phyloP scores from a whole-genome alignment of 768 basidiomycete species.

The Paxillus rubicundulus region DNA sequence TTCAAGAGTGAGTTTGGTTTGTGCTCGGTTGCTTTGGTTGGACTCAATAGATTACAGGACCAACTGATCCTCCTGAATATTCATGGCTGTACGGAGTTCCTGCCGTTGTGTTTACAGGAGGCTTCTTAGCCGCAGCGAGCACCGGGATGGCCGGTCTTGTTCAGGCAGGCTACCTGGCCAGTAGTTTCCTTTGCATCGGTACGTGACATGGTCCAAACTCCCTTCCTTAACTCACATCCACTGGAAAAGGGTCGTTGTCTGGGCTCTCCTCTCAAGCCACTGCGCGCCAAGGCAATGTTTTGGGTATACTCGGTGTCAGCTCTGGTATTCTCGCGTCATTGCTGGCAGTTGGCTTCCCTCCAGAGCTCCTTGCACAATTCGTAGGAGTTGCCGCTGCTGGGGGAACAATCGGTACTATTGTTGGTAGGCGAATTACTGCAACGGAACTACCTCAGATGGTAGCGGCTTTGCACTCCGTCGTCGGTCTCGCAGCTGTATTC shows the following conservation, averaged over 20 bases:
- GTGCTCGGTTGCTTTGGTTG: neutral
- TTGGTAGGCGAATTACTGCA: slow-evolving; percentile 81
- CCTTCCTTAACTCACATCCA: neutral
- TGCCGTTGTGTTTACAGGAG: slow-evolving; percentile 78
- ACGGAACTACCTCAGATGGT: slow-evolving; percentile 88
- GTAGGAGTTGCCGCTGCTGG: slow-evolving; percentile 75
- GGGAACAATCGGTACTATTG: slow-evolving; percentile 62
- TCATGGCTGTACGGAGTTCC: slow-evolving; percentile 80
- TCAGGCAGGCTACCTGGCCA: slow-evolving; percentile 83
- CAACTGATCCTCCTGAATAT: slow-evolving; percentile 86
- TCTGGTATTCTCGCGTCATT: slow-evolving; percentile 81
- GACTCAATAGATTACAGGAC: slow-evolving; percentile 43
- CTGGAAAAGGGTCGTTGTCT: slow-evolving; percentile 63
- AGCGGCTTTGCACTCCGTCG: slow-evolving; percentile 81
- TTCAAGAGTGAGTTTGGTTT: slow-evolving; percentile 63
- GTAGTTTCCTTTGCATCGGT: slow-evolving; percentile 87
- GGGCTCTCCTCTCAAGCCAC: slow-evolving; percentile 78
- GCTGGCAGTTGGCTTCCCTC: slow-evolving; percentile 78
- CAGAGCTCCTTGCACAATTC: slow-evolving; percentile 74
- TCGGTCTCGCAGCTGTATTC: slow-evolving; percentile 85
- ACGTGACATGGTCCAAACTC: slow-evolving; percentile 3
- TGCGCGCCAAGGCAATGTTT: slow-evolving; percentile 82
- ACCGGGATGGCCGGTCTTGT: slow-evolving; percentile 85
- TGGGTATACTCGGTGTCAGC: slow-evolving; percentile 84
- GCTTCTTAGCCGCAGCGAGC: slow-evolving; percentile 76